phyloP scores from a whole-genome alignment of 495 filamentous ascomycete genomes.

The Pseudevernia furfuracea region DNA sequence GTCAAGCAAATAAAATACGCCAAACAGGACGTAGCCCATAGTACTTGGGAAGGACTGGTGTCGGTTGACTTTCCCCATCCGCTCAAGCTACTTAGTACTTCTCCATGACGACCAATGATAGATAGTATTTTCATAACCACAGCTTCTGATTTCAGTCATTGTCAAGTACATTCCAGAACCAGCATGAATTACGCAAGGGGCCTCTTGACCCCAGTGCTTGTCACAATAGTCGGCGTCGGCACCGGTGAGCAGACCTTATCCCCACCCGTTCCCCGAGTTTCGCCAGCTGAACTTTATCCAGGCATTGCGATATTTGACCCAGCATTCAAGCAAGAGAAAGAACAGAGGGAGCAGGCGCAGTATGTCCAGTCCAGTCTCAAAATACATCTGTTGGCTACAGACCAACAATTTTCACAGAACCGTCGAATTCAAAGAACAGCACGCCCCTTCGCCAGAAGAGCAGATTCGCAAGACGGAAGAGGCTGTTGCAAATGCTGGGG shows the following conservation, averaged over 20 bases:
- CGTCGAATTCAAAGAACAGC: constrained; percentile 10
- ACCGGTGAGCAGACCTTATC: not conserved
- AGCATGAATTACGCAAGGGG: constrained; percentile 10
- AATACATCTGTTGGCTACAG: no score
- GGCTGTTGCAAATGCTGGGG: constrained; percentile 18
- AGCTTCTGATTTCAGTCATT: not conserved
- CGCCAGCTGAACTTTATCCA: not conserved
- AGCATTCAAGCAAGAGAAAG: constrained; percentile 17
- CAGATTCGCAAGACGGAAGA: constrained; percentile 19
- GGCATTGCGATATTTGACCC: constrained; percentile 18
- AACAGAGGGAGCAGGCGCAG: constrained; percentile 12
- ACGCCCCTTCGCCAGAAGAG: constrained; percentile 5
- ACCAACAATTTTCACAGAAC: not conserved
- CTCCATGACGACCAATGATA: not conserved
- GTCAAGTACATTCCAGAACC: not conserved
- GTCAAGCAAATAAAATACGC: not conserved
- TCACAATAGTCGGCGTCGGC: constrained; percentile 11
- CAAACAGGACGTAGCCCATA: no score
- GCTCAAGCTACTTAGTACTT: not conserved
- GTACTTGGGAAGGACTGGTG: not conserved
- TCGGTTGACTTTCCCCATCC: constrained; percentile 1
- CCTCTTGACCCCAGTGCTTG: constrained; percentile 8
- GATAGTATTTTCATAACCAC: not conserved
- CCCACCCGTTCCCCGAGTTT: no score
- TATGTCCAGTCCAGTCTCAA: not conserved